These are phyloP conservation scores for Geotrichum carabidarum DNA, from an alignment of 1,139 yeast genomes.

Conservation along the genomic window DNA sequence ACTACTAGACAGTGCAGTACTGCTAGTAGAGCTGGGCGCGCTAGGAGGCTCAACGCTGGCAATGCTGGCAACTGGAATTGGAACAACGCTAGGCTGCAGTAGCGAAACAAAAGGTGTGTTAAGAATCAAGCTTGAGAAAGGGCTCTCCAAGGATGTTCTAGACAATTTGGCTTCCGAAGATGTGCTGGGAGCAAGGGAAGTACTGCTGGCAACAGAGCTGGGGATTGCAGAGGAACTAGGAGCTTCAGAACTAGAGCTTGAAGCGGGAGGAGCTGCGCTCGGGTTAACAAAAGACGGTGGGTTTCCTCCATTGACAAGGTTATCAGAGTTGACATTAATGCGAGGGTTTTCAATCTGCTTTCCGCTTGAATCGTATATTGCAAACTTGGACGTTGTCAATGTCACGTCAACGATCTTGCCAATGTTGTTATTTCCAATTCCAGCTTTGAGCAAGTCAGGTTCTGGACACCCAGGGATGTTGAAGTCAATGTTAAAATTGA, in stretches of 20 bases:
- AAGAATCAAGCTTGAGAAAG: no score
- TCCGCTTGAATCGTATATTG: conserved; percentile 49
- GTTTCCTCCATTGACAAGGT: conserved; percentile 20
- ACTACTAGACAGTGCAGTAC: no score
- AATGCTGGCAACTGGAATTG: no score
- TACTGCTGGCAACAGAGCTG: no score
- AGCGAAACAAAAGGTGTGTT: no score
- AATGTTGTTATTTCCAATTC: conserved; percentile 48
- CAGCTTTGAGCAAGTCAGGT: conserved; percentile 43
- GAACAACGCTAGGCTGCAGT: no score
- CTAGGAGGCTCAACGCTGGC: no score
- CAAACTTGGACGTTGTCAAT: conserved; percentile 41
- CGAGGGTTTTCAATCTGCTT: conserved; percentile 50
- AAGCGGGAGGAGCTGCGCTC: conserved; percentile 12
- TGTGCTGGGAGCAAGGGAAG: no score
- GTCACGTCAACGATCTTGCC: conserved; percentile 46
- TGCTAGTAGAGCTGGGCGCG: no score
- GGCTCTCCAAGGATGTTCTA: no score
- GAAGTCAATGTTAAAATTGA: conserved; percentile 39
- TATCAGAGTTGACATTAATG: conserved; percentile 26
- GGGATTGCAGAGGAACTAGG: no score
- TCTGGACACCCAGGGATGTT: conserved; percentile 42
- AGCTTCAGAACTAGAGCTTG: not conserved
- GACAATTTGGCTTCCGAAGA: no score
- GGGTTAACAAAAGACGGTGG: conserved; percentile 23